Evolutionary conservation across 306 rosid species (phyloP), one percentile per base, ranked within the genome.

Genomic region (Erythrophleum fordii): DNA sequence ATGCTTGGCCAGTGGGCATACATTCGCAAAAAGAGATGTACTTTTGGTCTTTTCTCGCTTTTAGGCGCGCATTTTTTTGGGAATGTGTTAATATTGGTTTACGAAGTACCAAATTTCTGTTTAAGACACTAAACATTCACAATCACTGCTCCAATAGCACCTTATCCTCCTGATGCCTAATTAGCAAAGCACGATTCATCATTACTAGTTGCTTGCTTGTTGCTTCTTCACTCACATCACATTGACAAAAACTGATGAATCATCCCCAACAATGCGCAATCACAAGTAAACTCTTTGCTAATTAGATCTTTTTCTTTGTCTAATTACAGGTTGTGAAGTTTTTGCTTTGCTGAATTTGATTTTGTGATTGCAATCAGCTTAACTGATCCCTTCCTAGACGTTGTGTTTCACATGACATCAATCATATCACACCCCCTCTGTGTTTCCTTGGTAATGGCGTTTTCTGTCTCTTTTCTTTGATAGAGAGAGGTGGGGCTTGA

Each of bases 31-130:
- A 89, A 85, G 84, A 78, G 71, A 56, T 69, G 83, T 42, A 84
- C 92, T 86, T 85, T 83, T 76, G 39, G 49, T 45, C 14, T 68
- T 29, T 74, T 77, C 75, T 53, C 48, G 69, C 89, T 86, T 89
- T 88, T 81, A 48, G 77, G 88, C 37, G 78, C 85, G 88, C 79
- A n/a, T 42, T 2, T 51, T 75, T 67, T 79, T 31, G 78, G 84
- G 71, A 67, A 56, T 66, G 74, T 69, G 75, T 41, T 83, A 66
- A 68, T 62, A 45, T 39, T 76, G 83, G 84, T 49, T 68, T 58
- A 73, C 5, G 11, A 83, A 84, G 85, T 86, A 86, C 90, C 45
- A 81, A 73, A 17, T 69, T 58, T 29, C 44, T 59, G 73, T 81
- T 86, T 76, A 76, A 20, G 29, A 20, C 87, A 84, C 72, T 84